Evolutionary conservation across 179 eudicot species (phyloP).

Genomic region (Vitellaria paradoxa): DNA sequence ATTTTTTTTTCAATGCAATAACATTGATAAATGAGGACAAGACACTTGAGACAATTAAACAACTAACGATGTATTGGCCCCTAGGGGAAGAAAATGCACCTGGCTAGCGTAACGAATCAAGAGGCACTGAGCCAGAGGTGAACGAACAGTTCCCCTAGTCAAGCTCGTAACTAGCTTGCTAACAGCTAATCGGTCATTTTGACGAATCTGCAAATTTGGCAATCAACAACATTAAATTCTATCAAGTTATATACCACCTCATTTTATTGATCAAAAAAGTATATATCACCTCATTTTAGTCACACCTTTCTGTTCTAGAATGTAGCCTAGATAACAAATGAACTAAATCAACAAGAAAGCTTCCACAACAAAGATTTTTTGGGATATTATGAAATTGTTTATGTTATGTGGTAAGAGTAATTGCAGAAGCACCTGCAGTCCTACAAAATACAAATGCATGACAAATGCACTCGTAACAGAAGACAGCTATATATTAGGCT

Average conservation of each 20-base stretch:
- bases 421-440: background rate
- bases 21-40: background rate
- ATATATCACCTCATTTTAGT: conserved; percentile 4
- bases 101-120: conserved; percentile 88
- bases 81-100: conserved; percentile 36
- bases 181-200: conserved; percentile 94
- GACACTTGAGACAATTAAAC: background rate
- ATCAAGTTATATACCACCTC: background rate
- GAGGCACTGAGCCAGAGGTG: conserved; percentile 95
- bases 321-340: background rate
- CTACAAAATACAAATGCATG: no score
- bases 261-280: background rate
- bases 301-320: background rate
- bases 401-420: background rate
- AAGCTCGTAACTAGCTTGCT: conserved; percentile 92
- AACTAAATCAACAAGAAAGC: background rate
- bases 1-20: background rate
- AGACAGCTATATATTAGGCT: background rate
- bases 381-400: no score
- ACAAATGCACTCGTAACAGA: background rate
- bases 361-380: conserved; percentile 1
- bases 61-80: background rate
- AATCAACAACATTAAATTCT: background rate
- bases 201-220: conserved; percentile 64
- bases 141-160: conserved; percentile 88